Percentiles rank a stretch among this genome's conserved stretches.
These are phyloP conservation scores for Glaciozyma antarctica DNA, from an alignment of 768 basidiomycete genomes.

Conservation along the genomic window DNA sequence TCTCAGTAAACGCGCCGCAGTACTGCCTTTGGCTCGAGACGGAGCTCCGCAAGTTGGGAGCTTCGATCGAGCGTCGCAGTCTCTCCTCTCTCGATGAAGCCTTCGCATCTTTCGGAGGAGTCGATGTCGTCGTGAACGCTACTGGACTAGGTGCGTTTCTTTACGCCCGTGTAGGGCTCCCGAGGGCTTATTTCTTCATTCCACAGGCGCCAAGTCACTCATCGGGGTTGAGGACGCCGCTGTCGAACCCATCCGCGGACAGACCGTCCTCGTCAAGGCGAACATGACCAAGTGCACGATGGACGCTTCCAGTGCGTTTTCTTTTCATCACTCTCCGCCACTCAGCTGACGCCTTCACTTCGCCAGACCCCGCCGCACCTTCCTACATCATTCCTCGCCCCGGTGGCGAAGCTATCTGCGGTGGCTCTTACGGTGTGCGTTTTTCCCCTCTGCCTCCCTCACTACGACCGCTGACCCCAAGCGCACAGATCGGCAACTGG, in stretches of 20 bases:
- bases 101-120: constrained; percentile 40
- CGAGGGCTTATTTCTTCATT: background rate
- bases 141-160: constrained; percentile 45
- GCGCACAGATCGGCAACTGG: constrained; percentile 43
- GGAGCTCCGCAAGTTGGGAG: constrained; percentile 42
- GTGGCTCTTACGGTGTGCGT: constrained; percentile 48
- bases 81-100: constrained; percentile 48
- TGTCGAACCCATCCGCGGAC: constrained; percentile 70
- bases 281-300: constrained; percentile 20
- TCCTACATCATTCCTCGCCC: constrained; percentile 60
- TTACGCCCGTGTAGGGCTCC: background rate
- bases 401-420: constrained; percentile 47
- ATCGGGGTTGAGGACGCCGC: constrained; percentile 70
- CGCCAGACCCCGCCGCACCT: constrained; percentile 30
- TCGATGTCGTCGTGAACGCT: constrained; percentile 51
- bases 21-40: constrained; percentile 50
- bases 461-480: no score
- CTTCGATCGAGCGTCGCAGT: constrained; percentile 44
- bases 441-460: background rate
- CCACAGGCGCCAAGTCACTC: constrained; percentile 49
- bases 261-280: constrained; percentile 57
- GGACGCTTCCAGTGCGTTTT: constrained; percentile 7
- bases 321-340: background rate
- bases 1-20: constrained; percentile 47
- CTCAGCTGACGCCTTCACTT: background rate